A percentile compares a stretch with the other conserved stretches of the same genome.
Evolutionary conservation across 805 yeast genomes (phyloP).

Genomic region (Starmera quercuum): DNA sequence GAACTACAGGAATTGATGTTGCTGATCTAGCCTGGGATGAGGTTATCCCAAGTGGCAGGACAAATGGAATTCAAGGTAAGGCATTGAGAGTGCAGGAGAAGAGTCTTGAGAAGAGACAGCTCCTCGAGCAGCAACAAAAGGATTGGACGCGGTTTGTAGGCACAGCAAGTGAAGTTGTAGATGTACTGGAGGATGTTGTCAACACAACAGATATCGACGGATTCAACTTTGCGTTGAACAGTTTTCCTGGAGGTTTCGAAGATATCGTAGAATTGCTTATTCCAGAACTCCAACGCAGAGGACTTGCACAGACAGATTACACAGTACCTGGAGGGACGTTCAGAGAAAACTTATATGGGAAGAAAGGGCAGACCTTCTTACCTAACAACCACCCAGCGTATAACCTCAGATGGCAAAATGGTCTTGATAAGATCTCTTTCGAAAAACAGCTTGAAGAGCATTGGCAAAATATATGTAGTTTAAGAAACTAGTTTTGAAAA

Average conservation of each 20-base stretch:
- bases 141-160: constrained; percentile 22
- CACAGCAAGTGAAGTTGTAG: constrained; percentile 27
- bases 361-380: constrained; percentile 2
- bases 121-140: constrained; percentile 25
- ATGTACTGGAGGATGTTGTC: constrained; percentile 29
- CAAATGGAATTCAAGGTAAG: constrained; percentile 21
- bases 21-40: constrained; percentile 24
- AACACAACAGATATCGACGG: constrained; percentile 32
- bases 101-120: constrained; percentile 12
- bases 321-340: constrained; percentile 9
- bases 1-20: constrained; percentile 27
- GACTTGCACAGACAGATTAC: constrained; percentile 25
- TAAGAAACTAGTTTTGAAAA: neutral
- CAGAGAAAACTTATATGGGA: constrained; percentile 6
- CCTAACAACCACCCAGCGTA: constrained; percentile 4
- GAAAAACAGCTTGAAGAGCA: neutral
- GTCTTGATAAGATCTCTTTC: neutral
- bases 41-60: constrained; percentile 14
- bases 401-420: constrained; percentile 3
- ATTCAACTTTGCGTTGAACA: constrained; percentile 29
- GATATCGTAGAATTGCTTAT: constrained; percentile 25
- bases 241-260: constrained; percentile 28
- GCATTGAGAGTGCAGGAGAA: constrained; percentile 17
- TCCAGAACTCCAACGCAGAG: constrained; percentile 26
- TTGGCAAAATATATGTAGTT: neutral